Conservation (phyloP, 495 filamentous ascomycete genomes). For the Cryomyces minteri region DNA sequence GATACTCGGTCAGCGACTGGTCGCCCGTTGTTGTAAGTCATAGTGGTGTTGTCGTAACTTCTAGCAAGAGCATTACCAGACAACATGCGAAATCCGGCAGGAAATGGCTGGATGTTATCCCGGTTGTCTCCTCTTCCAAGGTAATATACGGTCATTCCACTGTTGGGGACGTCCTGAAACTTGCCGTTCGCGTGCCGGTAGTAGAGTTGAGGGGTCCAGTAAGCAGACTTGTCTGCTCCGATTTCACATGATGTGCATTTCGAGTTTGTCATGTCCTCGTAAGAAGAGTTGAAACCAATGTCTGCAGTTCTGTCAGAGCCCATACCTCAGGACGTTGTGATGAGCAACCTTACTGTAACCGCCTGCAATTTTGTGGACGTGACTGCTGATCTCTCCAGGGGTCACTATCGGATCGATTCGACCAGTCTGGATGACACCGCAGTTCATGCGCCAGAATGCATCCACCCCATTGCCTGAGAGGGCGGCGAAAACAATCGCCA, state of each 20-base stretch:
- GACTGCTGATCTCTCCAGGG: constrained; percentile 10
- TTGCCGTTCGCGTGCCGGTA: constrained; percentile 33
- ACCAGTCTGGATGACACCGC: constrained; percentile 19
- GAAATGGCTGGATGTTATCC: constrained; percentile 20
- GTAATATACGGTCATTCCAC: constrained; percentile 25
- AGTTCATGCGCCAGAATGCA: constrained; percentile 21
- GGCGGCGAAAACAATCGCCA: no score
- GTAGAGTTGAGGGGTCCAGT: constrained; percentile 50
- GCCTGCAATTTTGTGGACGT: constrained; percentile 20
- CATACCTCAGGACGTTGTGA: background rate
- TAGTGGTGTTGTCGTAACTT: constrained; percentile 16
- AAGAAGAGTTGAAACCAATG: constrained; percentile 28
- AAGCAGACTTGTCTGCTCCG: constrained; percentile 44
- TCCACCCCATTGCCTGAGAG: background rate
- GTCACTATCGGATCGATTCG: constrained; percentile 21
- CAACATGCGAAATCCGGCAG: constrained; percentile 26
- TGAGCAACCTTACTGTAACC: constrained; percentile 12
- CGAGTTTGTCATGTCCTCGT: constrained; percentile 29
- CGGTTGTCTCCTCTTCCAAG: constrained; percentile 22
- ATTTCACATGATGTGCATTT: constrained; percentile 48
- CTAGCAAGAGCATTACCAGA: constrained; percentile 22
- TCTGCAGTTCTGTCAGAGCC: constrained; percentile 12
- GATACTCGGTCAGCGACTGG: constrained; percentile 22
- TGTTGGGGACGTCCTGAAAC: constrained; percentile 23
- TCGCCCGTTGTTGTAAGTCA: constrained; percentile 12